phyloP scores from a whole-genome alignment of 192 early-diverging fungal genomes.

The Irineochytrium annulatum region DNA sequence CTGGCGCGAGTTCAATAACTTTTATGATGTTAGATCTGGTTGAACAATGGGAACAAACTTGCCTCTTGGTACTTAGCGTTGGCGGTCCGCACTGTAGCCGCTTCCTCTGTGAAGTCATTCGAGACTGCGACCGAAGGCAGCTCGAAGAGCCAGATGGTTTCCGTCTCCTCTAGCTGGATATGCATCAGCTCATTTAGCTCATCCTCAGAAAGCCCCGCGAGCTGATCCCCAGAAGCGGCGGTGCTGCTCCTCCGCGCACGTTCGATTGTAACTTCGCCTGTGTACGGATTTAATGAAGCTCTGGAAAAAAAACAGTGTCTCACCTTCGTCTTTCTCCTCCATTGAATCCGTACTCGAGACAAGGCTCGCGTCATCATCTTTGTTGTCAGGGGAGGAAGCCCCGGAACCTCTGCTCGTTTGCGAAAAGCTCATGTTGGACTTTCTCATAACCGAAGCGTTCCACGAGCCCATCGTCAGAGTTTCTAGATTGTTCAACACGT shows the following conservation, averaged over 20 bases:
- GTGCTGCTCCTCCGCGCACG: background rate
- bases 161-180: slow-evolving; percentile 45
- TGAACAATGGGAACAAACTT: background rate
- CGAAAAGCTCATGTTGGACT: slow-evolving; percentile 25
- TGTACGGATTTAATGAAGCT: background rate
- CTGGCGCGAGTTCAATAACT: slow-evolving; percentile 37
- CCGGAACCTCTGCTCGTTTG: slow-evolving; percentile 28
- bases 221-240: background rate
- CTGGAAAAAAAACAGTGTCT: background rate
- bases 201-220: slow-evolving; percentile 8
- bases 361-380: slow-evolving; percentile 27
- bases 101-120: slow-evolving; percentile 41
- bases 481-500: slow-evolving; percentile 51
- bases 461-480: slow-evolving; percentile 37
- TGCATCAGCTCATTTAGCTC: slow-evolving; percentile 35
- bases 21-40: background rate
- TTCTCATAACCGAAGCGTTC: slow-evolving; percentile 35
- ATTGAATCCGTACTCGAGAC: slow-evolving; percentile 24
- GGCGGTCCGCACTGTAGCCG: slow-evolving; percentile 31
- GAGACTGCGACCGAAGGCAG: slow-evolving; percentile 42
- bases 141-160: slow-evolving; percentile 41
- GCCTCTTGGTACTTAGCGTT: slow-evolving; percentile 54
- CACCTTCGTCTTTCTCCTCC: slow-evolving; percentile 20
- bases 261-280: background rate
- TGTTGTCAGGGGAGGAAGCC: slow-evolving; percentile 22